A percentile compares a stretch with the other conserved stretches of the same genome.
These are phyloP conservation scores for Trichoderma brevicompactum DNA, from an alignment of 2,329 filamentous ascomycete genomes.

Conservation along the genomic window DNA sequence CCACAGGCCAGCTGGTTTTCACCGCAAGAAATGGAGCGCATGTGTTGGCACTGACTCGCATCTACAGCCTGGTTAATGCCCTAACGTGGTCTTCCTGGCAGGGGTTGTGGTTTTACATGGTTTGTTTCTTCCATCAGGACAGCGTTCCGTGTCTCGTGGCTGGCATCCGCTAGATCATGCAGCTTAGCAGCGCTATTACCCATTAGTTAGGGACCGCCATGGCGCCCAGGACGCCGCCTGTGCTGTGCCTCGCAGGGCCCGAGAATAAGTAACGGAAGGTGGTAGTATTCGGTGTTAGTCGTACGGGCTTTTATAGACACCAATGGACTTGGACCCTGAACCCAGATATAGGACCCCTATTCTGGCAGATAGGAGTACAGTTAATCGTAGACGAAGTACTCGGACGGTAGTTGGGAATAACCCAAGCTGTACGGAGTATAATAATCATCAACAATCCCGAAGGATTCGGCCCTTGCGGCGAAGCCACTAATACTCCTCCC, in stretches of 20 bases:
- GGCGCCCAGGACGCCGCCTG: constrained; percentile 4
- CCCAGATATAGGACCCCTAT: no score
- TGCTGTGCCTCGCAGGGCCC: constrained; percentile 5
- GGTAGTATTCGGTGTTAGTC: not conserved
- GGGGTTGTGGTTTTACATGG: not conserved
- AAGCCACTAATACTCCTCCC: no score
- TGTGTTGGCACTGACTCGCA: constrained; percentile 26
- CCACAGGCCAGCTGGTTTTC: constrained; percentile 23
- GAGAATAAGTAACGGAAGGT: not conserved
- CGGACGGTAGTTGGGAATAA: no score
- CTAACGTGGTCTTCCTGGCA: constrained; percentile 3
- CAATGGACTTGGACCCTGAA: no score
- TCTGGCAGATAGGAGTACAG: no score
- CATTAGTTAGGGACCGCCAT: not conserved
- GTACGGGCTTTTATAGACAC: no score
- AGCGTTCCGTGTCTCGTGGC: constrained; percentile 16
- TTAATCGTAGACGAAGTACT: no score
- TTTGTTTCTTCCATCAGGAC: not conserved
- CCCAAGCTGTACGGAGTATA: no score
- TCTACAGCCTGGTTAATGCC: constrained; percentile 3
- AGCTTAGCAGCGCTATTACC: constrained; percentile 8
- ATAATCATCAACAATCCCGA: no score
- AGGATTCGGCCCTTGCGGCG: no score
- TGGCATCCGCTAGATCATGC: constrained; percentile 18
- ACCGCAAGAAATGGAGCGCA: constrained; percentile 15